Evolutionary conservation across 75 land plant genomes (phyloP).

Genomic region (Isoetes taiwanensis): DNA sequence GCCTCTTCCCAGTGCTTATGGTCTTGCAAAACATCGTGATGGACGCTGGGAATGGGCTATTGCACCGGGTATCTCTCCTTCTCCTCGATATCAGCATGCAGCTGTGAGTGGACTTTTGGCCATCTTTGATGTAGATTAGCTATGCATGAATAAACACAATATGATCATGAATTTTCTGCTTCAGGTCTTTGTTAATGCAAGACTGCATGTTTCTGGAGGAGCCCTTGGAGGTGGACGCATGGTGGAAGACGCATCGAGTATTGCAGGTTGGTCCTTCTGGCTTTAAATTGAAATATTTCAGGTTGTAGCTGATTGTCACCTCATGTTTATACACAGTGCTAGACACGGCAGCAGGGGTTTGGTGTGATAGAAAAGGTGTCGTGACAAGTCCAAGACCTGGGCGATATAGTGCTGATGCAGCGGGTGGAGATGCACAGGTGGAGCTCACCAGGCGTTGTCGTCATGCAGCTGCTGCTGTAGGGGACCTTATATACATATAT

Average conservation of each 20-base stretch:
- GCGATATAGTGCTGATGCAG: slow-evolving; percentile 89
- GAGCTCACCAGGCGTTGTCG: slow-evolving; percentile 95
- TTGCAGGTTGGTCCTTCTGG: too few species aligned
- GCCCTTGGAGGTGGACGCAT: slow-evolving; percentile 98
- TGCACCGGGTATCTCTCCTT: slow-evolving; percentile 97
- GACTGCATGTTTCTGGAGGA: slow-evolving; percentile 96
- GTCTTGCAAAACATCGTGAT: slow-evolving; percentile 97
- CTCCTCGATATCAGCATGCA: slow-evolving; percentile 97
- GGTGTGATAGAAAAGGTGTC: slow-evolving; percentile 93
- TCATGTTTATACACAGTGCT: slow-evolving; percentile 34
- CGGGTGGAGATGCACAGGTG: slow-evolving; percentile 86
- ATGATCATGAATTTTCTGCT: not conserved
- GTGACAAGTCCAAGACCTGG: slow-evolving; percentile 94
- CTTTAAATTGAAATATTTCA: too few species aligned
- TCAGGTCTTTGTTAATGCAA: slow-evolving; percentile 95
- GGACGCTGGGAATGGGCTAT: slow-evolving; percentile 99
- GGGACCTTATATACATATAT: slow-evolving; percentile 83
- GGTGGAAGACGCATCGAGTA: slow-evolving; percentile 95
- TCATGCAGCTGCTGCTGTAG: slow-evolving; percentile 96
- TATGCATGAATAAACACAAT: too few species aligned
- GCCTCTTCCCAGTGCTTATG: slow-evolving; percentile 95
- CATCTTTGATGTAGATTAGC: too few species aligned
- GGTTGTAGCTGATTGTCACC: too few species aligned
- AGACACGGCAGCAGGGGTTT: slow-evolving; percentile 99
- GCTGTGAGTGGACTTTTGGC: too few species aligned